Evolutionary conservation across 208 protist species (phyloP).

Genomic region (Angomonas ambiguus): DNA sequence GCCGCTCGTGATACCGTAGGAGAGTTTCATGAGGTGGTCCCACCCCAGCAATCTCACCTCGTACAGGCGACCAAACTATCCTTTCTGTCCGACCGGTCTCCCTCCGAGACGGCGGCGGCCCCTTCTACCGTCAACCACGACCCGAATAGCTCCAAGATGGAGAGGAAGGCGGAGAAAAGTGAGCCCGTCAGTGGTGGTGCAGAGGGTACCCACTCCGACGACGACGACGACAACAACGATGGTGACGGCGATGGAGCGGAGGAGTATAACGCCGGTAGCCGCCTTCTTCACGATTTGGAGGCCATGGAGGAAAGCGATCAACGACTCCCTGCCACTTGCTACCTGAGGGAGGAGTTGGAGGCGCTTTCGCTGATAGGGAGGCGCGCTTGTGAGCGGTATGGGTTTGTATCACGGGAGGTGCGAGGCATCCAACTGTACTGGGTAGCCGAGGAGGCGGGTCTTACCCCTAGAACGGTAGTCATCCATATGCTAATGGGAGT

Average conservation of each 20-base stretch:
- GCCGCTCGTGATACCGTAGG: conserved; percentile 46
- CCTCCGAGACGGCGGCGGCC: no score
- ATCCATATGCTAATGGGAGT: conserved; percentile 61
- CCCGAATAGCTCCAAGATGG: no score
- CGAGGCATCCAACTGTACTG: conserved; percentile 70
- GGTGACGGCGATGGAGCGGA: background rate
- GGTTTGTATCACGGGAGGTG: conserved; percentile 62
- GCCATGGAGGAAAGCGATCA: background rate
- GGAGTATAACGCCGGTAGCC: background rate
- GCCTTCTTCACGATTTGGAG: background rate
- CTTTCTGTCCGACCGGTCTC: background rate
- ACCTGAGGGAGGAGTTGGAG: conserved; percentile 28
- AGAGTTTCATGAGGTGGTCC: conserved; percentile 6
- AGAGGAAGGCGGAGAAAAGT: no score
- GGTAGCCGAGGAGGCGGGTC: conserved; percentile 7
- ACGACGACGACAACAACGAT: background rate
- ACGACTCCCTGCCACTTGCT: background rate
- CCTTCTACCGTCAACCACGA: no score
- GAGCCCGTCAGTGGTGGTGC: no score
- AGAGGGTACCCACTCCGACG: no score
- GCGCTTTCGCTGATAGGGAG: conserved; percentile 37
- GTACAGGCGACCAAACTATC: background rate
- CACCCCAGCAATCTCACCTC: background rate
- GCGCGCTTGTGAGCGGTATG: conserved; percentile 42
- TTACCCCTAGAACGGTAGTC: conserved; percentile 44